These are phyloP conservation scores for Aspergillus candidus DNA, from an alignment of 2,329 filamentous ascomycete genomes.

Conservation along the genomic window DNA sequence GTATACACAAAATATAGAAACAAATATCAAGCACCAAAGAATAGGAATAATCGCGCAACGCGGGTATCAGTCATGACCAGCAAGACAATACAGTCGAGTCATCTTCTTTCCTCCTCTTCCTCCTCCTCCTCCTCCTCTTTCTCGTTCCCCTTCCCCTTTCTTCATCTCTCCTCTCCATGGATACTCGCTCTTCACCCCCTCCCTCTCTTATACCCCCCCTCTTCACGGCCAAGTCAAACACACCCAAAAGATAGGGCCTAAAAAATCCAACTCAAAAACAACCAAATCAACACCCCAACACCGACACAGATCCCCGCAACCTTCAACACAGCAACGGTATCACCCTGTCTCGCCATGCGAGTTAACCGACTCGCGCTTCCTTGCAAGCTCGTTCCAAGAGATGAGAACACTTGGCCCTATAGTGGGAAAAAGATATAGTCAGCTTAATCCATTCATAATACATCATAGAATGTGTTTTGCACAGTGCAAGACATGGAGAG, in stretches of 20 bases:
- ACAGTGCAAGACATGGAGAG: not conserved
- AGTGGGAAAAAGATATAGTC: not conserved
- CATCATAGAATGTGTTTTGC: no score
- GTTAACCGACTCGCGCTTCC: conserved; percentile 76
- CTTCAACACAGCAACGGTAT: conserved; percentile 86
- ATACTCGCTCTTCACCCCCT: no score
- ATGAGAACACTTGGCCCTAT: conserved; percentile 84
- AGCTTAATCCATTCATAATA: not conserved
- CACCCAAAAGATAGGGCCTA: conserved; percentile 11
- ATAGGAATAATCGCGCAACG: not conserved
- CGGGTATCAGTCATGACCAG: conserved; percentile 9
- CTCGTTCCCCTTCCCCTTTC: no score
- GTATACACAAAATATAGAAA: not conserved
- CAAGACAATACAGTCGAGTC: conserved; percentile 4
- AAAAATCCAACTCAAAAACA: conserved; percentile 60
- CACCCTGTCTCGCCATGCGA: conserved; percentile 84
- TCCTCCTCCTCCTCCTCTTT: not conserved
- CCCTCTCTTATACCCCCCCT: no score
- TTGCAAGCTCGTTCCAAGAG: conserved; percentile 74
- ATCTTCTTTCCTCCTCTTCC: not conserved
- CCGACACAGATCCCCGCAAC: conserved; percentile 76
- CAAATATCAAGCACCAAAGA: not conserved
- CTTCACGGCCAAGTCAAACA: not conserved
- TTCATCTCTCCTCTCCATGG: no score
- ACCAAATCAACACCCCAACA: conserved; percentile 68